A percentile compares a stretch with the other conserved stretches of the same genome.
These are phyloP conservation scores for Boletus speciosus DNA, from an alignment of 768 basidiomycete genomes.

Conservation along the genomic window DNA sequence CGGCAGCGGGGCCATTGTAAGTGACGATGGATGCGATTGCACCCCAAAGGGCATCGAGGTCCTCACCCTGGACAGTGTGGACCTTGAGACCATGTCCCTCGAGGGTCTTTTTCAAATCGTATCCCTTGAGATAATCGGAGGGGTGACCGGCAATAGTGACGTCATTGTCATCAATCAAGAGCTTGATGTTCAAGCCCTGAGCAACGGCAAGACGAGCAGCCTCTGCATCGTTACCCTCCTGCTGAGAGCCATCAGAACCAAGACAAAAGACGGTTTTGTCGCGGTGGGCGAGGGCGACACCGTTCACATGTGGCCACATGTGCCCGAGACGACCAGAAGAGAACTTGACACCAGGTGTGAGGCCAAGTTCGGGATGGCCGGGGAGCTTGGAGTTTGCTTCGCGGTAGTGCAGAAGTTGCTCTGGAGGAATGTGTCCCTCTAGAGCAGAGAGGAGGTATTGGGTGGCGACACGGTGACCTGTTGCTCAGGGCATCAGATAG, in stretches of 20 bases:
- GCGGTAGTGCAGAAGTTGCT: slow-evolving; percentile 82
- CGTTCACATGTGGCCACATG: slow-evolving; percentile 88
- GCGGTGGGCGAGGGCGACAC: slow-evolving; percentile 74
- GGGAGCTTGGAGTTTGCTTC: slow-evolving; percentile 84
- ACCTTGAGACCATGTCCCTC: slow-evolving; percentile 82
- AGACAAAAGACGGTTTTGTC: slow-evolving; percentile 78
- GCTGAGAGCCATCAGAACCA: slow-evolving; percentile 88
- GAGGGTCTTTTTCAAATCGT: slow-evolving; percentile 65
- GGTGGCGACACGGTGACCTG: slow-evolving; percentile 87
- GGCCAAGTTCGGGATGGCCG: slow-evolving; percentile 84
- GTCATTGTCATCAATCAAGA: slow-evolving; percentile 87
- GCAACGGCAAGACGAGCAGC: slow-evolving; percentile 86
- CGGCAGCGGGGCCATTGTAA: slow-evolving; percentile 74
- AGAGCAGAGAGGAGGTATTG: slow-evolving; percentile 83
- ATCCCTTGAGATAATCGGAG: slow-evolving; percentile 81
- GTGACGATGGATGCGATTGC: slow-evolving; percentile 54
- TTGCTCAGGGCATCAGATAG: not conserved
- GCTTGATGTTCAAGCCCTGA: slow-evolving; percentile 77
- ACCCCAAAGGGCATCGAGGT: slow-evolving; percentile 74
- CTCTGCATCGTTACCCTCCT: slow-evolving; percentile 90
- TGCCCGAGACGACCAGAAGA: slow-evolving; percentile 91
- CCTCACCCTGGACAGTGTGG: slow-evolving; percentile 69
- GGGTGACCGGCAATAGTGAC: slow-evolving; percentile 93
- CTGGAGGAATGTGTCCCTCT: slow-evolving; percentile 64
- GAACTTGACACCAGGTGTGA: slow-evolving; percentile 92